Base-by-base conservation (phyloP, 352 stramenopile genomes). In the Phytophthora pinifolia region DNA sequence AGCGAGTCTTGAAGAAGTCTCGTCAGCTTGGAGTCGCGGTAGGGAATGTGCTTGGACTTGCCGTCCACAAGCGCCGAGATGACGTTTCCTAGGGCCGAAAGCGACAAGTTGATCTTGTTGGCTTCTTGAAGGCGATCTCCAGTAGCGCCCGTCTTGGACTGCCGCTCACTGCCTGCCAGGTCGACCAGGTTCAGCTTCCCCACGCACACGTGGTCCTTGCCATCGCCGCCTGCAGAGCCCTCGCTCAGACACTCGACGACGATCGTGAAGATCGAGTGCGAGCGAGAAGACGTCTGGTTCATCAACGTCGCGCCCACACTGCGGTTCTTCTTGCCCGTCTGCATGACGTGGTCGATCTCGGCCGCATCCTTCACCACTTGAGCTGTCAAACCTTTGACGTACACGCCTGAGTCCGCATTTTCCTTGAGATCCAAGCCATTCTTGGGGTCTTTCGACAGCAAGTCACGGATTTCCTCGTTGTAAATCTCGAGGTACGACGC, bases 141-240 rank as follows among this genome's bases (percentile, higher is more conserved):
- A 27, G 22, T 27, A 3, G 76, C 74, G 13, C 70, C 72, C 0
- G 76, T 87, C 65, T 87, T 83, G 38, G 55, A 69, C 48, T 83
- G 73, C 5, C 72, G 72, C 54, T 87, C 76, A n/a, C 60, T 76
- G 62, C 76, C 74, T 1, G 76, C 76, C 7, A 87, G 31, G 62
- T 87, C 74, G 3, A 87, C 94, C 3, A 98, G 65, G 65, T 98
- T 98, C n/a, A 98, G 76, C 72, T 98, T 98, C 45, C 92, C 94
- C 18, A 98, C 92, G 17, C 85, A 83, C 51, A 98, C 96, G 63
- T 97, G 89, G 43, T 97, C 86, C 27, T 88, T 76, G 9, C 79
- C 81, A 35, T 86, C 78, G 5, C 69, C 54, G 39, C 57, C 51
- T 55, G 59, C 63, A 36, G 45, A 45, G 73, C 67, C 18, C 25